Percentiles rank a stretch among this genome's conserved stretches.
Conservation (phyloP, 441 rosid species). For the Dalechampia spathulata region DNA sequence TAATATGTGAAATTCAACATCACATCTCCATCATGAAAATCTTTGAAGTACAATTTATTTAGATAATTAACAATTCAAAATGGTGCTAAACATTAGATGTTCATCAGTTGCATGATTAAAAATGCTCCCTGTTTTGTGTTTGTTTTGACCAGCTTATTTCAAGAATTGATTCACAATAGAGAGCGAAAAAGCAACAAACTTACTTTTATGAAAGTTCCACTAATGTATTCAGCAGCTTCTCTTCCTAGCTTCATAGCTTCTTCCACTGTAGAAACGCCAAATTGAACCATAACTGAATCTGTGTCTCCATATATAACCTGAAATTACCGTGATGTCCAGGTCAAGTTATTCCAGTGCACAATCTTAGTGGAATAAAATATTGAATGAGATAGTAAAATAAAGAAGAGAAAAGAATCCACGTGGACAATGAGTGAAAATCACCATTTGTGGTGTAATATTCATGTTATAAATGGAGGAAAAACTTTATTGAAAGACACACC, state of each 20-base stretch:
- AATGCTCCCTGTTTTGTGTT: too few species aligned
- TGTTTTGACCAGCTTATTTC: too few species aligned
- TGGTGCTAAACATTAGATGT: background rate
- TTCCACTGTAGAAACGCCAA: constrained; percentile 74
- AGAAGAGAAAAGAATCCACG: background rate
- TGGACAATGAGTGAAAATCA: background rate
- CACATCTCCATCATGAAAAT: background rate
- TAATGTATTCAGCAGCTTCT: constrained; percentile 90
- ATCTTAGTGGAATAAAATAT: background rate
- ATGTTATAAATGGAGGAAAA: background rate
- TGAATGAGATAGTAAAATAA: background rate
- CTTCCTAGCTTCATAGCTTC: constrained; percentile 88
- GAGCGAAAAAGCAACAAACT: constrained; percentile 14
- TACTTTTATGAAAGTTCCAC: constrained; percentile 83
- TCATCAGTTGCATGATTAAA: background rate
- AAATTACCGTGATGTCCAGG: constrained; percentile 6
- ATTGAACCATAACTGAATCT: constrained; percentile 99
- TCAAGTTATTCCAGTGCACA: constrained; percentile 3
- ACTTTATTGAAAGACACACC: too few species aligned
- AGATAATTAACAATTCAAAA: background rate
- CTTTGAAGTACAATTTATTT: background rate
- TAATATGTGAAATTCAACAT: too few species aligned
- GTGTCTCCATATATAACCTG: constrained; percentile 99
- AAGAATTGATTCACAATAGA: background rate
- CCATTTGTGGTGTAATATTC: background rate